A percentile compares a stretch with the other conserved stretches of the same genome.
Conservation (phyloP, 1,284 basidiomycete genomes). For the Marasmius sp. region DNA sequence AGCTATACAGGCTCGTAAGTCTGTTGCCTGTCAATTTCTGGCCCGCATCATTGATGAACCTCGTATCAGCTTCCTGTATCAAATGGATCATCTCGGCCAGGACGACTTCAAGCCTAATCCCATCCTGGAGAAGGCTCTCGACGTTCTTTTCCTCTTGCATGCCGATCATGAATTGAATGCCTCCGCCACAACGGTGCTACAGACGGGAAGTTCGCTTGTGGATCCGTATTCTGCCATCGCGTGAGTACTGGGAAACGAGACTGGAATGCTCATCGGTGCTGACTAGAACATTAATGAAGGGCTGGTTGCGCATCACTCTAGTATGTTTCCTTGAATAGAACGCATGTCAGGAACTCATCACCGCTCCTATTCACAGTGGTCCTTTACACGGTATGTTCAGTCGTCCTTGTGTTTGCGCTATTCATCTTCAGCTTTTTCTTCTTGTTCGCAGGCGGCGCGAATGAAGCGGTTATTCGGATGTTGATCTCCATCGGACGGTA, state of each 20-base stretch:
- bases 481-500: constrained; percentile 81
- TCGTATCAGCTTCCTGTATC: constrained; percentile 72
- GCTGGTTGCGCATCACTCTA: constrained; percentile 84
- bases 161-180: constrained; percentile 90
- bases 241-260: constrained; percentile 35
- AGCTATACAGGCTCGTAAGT: constrained; percentile 81
- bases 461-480: constrained; percentile 90
- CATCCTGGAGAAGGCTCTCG: constrained; percentile 80
- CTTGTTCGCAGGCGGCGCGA: constrained; percentile 63
- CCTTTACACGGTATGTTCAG: constrained; percentile 65
- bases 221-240: constrained; percentile 86
- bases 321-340: constrained; percentile 40
- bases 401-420: not conserved
- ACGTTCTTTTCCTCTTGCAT: constrained; percentile 83
- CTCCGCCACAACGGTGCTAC: constrained; percentile 79
- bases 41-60: not conserved
- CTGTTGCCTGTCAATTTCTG: not conserved
- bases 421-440: constrained; percentile 6
- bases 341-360: constrained; percentile 1
- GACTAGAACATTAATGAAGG: constrained; percentile 30
- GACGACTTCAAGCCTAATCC: constrained; percentile 78
- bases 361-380: constrained; percentile 47
- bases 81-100: constrained; percentile 80
- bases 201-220: constrained; percentile 84
- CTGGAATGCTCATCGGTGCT: not conserved